phyloP scores from a whole-genome alignment of 2,329 filamentous ascomycete genomes.

The Aspergillus brunneoviolaceus region DNA sequence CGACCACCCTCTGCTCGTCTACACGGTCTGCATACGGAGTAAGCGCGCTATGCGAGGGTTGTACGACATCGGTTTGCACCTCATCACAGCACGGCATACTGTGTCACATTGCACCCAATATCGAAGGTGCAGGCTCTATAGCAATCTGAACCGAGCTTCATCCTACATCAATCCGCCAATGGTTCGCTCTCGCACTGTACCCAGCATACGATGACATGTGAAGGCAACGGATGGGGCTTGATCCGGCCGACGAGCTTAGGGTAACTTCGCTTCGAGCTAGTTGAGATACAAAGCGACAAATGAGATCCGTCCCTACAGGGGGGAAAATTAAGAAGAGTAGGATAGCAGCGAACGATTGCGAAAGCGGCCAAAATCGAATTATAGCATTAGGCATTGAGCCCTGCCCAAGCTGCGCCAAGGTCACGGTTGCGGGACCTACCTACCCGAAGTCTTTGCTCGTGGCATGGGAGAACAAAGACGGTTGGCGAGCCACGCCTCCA shows the following conservation, averaged over 20 bases:
- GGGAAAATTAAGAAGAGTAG: neutral
- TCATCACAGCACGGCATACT: neutral
- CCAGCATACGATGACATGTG: neutral
- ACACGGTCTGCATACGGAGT: neutral
- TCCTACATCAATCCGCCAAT: neutral
- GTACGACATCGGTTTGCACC: neutral
- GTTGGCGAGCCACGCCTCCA: no score
- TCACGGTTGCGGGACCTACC: neutral
- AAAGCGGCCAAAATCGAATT: neutral
- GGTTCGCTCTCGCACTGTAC: neutral
- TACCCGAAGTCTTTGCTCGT: neutral
- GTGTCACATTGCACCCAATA: neutral
- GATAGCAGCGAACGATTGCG: neutral
- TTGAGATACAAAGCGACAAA: neutral
- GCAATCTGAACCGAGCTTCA: neutral
- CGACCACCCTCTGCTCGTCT: neutral
- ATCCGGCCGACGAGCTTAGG: neutral
- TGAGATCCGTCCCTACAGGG: neutral
- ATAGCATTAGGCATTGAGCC: neutral
- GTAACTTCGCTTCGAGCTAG: neutral
- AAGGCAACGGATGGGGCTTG: neutral
- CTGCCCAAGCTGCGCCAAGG: neutral
- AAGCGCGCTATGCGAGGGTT: neutral
- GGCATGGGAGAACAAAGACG: neutral
- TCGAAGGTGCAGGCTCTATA: neutral